Base-by-base conservation (phyloP, 805 yeast genomes). In the Candida dendrica region DNA sequence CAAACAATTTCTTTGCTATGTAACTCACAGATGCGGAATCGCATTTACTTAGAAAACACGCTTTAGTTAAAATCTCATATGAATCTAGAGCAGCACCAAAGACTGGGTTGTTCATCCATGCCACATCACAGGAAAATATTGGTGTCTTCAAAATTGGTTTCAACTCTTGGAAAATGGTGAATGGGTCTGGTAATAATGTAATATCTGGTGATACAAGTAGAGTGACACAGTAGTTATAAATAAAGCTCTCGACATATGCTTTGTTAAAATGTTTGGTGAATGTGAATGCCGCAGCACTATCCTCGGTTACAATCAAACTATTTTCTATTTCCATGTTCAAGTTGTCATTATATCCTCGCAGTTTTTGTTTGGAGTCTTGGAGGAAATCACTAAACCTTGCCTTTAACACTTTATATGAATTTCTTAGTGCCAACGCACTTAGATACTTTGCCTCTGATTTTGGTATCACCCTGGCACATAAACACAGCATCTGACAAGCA, bases 61-160 rank as follows among this genome's bases (percentile, higher is more conserved):
- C 58, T 42, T 66, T 67, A 4, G 68, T 64, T 9, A 60, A 56
- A 7, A 62, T 35, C 42, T 66, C 69, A 45, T 53, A 66, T 0
- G 66, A 48, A 14, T 59, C 65, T 3, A 56, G 47, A 1, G 69
- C 59, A 8, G 69, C 63, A 3, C 72, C 72, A 8, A 64, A 44
- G 1, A 67, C 61, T 0, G 72, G 72, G 43, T 67, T 65, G 42
- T 66, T 67, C 69, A 66, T 64, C 71, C 71, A 67, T 16, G 51
- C 51, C 11, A 61, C 63, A 14, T 57, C 60, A 46, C 66, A 58
- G 20, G 58, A 51, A 45, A 61, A 66, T 5, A 71, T 43, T 11
- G 71, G 72, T 2, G 53, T 46, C 26, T 61, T 60, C 40, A 67
- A 55, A 20, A 53, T 49, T 10, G 57, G 53, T 41, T 59, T 58